These are phyloP conservation scores for Castanea sativa DNA, from an alignment of 306 rosid genomes.

Conservation along the genomic window DNA sequence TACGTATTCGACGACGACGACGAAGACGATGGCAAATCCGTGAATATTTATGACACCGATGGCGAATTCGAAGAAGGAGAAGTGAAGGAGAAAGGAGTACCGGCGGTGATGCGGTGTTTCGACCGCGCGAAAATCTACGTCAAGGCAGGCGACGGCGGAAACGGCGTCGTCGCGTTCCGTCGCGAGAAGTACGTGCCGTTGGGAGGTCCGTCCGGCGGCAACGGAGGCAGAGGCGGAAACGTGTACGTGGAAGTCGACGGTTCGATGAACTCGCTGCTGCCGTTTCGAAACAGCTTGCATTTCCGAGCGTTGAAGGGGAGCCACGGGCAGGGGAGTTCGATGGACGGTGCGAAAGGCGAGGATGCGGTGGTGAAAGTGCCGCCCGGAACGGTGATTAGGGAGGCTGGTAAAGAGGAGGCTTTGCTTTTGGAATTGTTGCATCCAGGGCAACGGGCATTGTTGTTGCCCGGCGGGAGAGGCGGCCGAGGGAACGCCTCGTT, in stretches of 20 bases:
- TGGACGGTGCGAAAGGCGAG: constrained; percentile 82
- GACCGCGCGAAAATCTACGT: constrained; percentile 76
- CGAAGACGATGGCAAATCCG: constrained; percentile 6
- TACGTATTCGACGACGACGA: background rate
- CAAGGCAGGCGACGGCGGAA: constrained; percentile 84
- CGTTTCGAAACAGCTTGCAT: constrained; percentile 84
- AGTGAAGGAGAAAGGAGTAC: constrained; percentile 81
- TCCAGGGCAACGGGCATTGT: constrained; percentile 73
- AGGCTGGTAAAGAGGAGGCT: constrained; percentile 52
- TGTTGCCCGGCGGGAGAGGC: constrained; percentile 91
- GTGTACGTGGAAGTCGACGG: constrained; percentile 82
- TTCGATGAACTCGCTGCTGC: constrained; percentile 74
- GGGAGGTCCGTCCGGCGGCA: constrained; percentile 94
- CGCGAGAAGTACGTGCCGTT: constrained; percentile 86
- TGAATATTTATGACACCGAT: constrained; percentile 8
- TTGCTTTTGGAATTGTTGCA: constrained; percentile 70
- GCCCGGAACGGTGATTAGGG: constrained; percentile 73
- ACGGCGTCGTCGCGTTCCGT: constrained; percentile 89
- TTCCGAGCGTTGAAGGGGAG: constrained; percentile 79
- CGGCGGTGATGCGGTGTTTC: constrained; percentile 94
- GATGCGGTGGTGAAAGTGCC: constrained; percentile 89
- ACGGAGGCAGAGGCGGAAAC: constrained; percentile 90
- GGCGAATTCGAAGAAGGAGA: constrained; percentile 22
- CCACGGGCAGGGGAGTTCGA: constrained; percentile 73
- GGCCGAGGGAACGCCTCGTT: constrained; percentile 95